These are phyloP conservation scores for Echeveria elegans DNA, from an alignment of 164 flowering plant species.

Conservation along the genomic window DNA sequence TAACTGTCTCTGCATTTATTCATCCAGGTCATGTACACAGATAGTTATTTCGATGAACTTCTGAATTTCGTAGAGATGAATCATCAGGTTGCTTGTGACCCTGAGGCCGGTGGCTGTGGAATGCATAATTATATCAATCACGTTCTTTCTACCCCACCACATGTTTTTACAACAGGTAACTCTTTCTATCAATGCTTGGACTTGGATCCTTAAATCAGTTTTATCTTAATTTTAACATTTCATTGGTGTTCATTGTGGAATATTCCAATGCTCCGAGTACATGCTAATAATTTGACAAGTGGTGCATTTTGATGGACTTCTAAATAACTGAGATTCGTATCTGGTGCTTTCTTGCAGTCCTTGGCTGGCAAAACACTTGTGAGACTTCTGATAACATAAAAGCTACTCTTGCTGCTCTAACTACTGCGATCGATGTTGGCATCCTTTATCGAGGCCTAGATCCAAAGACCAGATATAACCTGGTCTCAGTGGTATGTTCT, in stretches of 20 bases:
- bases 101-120: constrained; percentile 88
- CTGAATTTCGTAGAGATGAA: constrained; percentile 80
- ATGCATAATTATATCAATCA: constrained; percentile 75
- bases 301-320: not conserved
- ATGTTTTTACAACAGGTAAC: constrained; percentile 81
- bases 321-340: not conserved
- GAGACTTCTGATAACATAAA: constrained; percentile 74
- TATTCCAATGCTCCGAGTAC: not conserved
- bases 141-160: constrained; percentile 66
- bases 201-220: not conserved
- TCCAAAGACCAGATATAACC: constrained; percentile 46
- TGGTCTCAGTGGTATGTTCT: constrained; percentile 85
- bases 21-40: constrained; percentile 55
- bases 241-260: not conserved
- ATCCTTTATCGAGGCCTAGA: constrained; percentile 81
- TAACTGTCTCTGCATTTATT: not conserved
- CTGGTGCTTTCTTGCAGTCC: constrained; percentile 36
- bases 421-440: constrained; percentile 71
- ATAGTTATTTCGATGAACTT: constrained; percentile 70
- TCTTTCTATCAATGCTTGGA: not conserved
- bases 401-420: constrained; percentile 74
- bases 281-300: not conserved
- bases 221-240: not conserved
- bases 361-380: constrained; percentile 94
- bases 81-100: constrained; percentile 90